These are phyloP conservation scores for Salix viminalis DNA, from an alignment of 345 rosid species.

Conservation along the genomic window DNA sequence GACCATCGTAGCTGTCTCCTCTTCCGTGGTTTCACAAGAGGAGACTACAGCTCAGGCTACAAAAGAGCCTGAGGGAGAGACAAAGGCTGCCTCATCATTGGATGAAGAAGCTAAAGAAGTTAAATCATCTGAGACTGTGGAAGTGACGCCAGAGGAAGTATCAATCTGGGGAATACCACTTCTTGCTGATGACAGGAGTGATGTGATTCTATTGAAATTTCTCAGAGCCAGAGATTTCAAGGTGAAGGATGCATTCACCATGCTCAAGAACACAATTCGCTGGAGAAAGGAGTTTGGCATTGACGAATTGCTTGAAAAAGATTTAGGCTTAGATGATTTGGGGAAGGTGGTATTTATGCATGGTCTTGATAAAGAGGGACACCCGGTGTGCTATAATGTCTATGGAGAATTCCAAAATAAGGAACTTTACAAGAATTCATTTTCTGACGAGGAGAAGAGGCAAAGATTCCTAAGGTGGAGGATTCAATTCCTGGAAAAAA, in stretches of 20 bases:
- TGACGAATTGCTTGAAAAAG: constrained; percentile 24
- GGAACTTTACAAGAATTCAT: constrained; percentile 18
- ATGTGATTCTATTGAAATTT: constrained; percentile 28
- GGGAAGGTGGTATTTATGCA: constrained; percentile 27
- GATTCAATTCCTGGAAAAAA: constrained; percentile 26
- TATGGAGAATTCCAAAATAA: constrained; percentile 28
- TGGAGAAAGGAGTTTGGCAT: constrained; percentile 33
- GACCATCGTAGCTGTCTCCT: constrained; percentile 24
- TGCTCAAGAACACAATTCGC: constrained; percentile 25
- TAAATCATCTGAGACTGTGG: not conserved
- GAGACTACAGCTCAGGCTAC: not conserved
- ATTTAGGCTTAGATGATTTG: constrained; percentile 15
- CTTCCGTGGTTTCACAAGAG: constrained; percentile 14
- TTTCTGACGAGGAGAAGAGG: constrained; percentile 25
- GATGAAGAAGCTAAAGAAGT: not conserved
- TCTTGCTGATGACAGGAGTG: constrained; percentile 28
- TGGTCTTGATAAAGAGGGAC: constrained; percentile 24
- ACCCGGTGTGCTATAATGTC: constrained; percentile 34
- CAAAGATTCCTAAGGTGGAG: constrained; percentile 26
- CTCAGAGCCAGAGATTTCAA: constrained; percentile 27
- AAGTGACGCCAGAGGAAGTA: not conserved
- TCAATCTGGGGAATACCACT: constrained; percentile 23
- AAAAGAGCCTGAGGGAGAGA: not conserved
- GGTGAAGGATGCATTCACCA: constrained; percentile 22
- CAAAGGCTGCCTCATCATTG: not conserved